Conservation (phyloP, 495 filamentous ascomycete species). For the Xylaria scruposa region DNA sequence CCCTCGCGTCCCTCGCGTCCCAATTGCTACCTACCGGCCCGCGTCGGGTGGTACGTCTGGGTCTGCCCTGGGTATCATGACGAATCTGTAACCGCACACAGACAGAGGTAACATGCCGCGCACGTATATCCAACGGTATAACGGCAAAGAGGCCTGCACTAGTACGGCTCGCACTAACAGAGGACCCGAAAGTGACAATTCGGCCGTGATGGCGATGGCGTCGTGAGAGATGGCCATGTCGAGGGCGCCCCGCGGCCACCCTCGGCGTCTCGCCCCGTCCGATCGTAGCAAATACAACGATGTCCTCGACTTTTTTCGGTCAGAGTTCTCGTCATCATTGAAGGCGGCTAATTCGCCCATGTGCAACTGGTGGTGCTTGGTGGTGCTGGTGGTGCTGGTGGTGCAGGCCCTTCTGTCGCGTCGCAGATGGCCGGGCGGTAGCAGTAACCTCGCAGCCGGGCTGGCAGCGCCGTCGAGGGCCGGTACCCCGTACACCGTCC, state of each 20-base stretch:
- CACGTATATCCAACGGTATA: conserved; percentile 8
- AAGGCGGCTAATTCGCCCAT: conserved; percentile 29
- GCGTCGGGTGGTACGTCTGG: conserved; percentile 13
- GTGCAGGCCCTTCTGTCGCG: conserved; percentile 18
- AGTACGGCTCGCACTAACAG: conserved; percentile 6
- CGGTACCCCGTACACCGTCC: conserved; percentile 53
- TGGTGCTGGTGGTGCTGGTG: neutral
- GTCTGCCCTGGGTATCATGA: conserved; percentile 10
- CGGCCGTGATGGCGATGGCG: conserved; percentile 14
- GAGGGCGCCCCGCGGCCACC: conserved; percentile 20
- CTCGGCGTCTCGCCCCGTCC: conserved; percentile 20
- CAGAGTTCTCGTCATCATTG: conserved; percentile 28
- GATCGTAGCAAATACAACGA: conserved; percentile 22
- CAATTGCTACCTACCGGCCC: conserved; percentile 5
- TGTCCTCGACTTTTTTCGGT: conserved; percentile 27
- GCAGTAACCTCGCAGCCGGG: conserved; percentile 27
- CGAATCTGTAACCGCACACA: neutral
- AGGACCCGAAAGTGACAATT: neutral
- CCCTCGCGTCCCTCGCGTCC: conserved; percentile 21
- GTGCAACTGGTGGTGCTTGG: conserved; percentile 28
- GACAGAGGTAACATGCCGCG: conserved; percentile 5
- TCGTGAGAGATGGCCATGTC: conserved; percentile 4
- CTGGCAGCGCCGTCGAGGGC: conserved; percentile 35
- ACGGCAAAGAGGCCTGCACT: neutral
- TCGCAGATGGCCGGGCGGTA: conserved; percentile 19